Percentiles rank a stretch among this genome's conserved stretches.
These are phyloP conservation scores for Pythium apleroticum DNA, from an alignment of 352 stramenopile genomes.

Conservation along the genomic window DNA sequence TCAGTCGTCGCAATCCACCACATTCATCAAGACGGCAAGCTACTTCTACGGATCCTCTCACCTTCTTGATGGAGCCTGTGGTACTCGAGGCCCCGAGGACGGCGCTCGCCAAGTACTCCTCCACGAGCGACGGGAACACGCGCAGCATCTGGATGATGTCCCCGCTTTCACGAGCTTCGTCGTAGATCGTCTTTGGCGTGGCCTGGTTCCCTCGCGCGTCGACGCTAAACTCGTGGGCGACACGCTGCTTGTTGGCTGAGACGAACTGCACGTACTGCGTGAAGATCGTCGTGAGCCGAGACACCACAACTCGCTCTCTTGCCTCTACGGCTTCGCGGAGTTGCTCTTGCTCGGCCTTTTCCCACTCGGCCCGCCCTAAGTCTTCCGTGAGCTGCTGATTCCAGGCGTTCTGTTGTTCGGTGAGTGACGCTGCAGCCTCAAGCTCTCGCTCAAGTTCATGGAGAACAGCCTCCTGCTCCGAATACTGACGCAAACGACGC, in stretches of 20 bases:
- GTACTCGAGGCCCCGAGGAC: not conserved
- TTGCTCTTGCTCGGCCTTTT: slow-evolving; percentile 26
- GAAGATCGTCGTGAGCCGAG: slow-evolving; percentile 27
- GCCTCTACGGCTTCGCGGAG: slow-evolving; percentile 17
- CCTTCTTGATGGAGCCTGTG: not conserved
- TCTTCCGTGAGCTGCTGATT: slow-evolving; percentile 27
- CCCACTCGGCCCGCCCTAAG: slow-evolving; percentile 20
- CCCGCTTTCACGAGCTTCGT: slow-evolving; percentile 23
- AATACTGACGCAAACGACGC: not conserved
- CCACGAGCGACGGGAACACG: slow-evolving; percentile 48
- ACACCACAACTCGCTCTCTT: slow-evolving; percentile 22
- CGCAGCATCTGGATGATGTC: slow-evolving; percentile 49
- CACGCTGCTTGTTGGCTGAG: slow-evolving; percentile 20
- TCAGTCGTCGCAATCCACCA: not conserved
- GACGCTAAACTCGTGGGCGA: not conserved
- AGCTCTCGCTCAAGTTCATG: slow-evolving; percentile 28
- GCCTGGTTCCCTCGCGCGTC: not conserved
- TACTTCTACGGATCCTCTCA: not conserved
- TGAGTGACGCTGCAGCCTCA: slow-evolving; percentile 22
- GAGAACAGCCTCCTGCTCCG: slow-evolving; percentile 12
- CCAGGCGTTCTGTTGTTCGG: slow-evolving; percentile 31
- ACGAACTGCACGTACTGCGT: slow-evolving; percentile 27
- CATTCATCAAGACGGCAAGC: slow-evolving; percentile 9
- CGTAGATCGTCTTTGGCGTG: slow-evolving; percentile 10
- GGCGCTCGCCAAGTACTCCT: slow-evolving; percentile 35